Base-by-base conservation (phyloP, 225 moss, liverwort and hornwort species). In the Physcomitrium patens region DNA sequence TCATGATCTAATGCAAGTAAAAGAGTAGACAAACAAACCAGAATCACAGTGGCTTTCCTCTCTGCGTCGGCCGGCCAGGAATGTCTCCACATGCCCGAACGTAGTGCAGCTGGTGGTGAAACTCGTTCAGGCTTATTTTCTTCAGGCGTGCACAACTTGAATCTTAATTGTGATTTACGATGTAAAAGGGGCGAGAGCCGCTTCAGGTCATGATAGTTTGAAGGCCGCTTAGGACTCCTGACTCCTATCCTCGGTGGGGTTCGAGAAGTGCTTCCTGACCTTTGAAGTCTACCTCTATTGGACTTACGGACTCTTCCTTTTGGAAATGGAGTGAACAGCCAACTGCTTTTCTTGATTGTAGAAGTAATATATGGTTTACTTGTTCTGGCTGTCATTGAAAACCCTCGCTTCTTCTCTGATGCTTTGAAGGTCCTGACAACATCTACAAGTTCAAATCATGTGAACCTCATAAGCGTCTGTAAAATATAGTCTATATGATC, bases 41-140 rank as follows among this genome's bases (percentile, higher is more conserved):
- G 86, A 75, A 80, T 66, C 15, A 77, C 42, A 24, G 60, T 59
- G 58, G 73, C 69, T 53, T 81, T 77, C 41, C 77, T 77, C 15
- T 82, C 73, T 72, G 67, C 50, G 53, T 71, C 72, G 22, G 71
- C 60, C 27, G 71, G 68, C 80, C 53, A 64, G 42, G 75, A 28
- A 52, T 57, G 37, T 31, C 60, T 76, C 72, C 76, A 75, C 71
- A 50, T 61, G 42, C 75, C 69, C 68, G 72, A 72, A 44, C 60
- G 80, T 12, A 80, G 72, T 27, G 64, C 43, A 45, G 55, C 78
- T 28, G 49, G 74, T 13, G 77, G 41, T 17, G 65, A 44, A 18
- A 72, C 17, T 28, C 74, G 80, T 70, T 44, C 65, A 55, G 43
- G 64, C 62, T 71, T 74, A 27, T 51, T 74, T 14, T 55, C 80